Percentiles rank a stretch among this genome's conserved stretches.
Evolutionary conservation across 768 basidiomycete species (phyloP).

Genomic region (Crassisporium funariophilum): DNA sequence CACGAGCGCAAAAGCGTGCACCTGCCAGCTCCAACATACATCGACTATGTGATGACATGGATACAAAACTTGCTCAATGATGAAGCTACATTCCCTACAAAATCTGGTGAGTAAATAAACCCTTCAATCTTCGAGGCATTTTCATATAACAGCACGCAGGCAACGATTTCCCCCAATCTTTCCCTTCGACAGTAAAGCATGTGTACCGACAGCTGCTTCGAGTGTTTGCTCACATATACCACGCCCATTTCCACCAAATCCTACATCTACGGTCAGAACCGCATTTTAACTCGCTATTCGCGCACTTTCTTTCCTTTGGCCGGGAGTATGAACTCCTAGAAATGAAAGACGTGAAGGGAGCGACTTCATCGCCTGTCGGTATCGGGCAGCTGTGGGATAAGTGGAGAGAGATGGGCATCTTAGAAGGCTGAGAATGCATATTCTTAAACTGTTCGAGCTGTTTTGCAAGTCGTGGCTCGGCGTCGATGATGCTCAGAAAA

Average conservation of each 20-base stretch:
- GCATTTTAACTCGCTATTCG: conserved; percentile 97
- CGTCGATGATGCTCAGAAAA: not conserved
- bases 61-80: conserved; percentile 95
- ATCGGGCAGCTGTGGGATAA: conserved; percentile 83
- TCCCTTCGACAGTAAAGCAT: conserved; percentile 91
- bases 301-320: conserved; percentile 96
- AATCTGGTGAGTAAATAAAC: conserved; percentile 69
- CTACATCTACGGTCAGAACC: conserved; percentile 94
- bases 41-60: conserved; percentile 99
- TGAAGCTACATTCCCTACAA: conserved; percentile 91
- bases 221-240: conserved; percentile 97
- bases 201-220: conserved; percentile 96
- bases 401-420: conserved; percentile 88
- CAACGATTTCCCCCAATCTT: conserved; percentile 84
- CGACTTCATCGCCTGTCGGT: conserved; percentile 63
- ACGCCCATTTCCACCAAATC: conserved; percentile 90
- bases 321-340: conserved; percentile 93
- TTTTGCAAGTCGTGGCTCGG: conserved; percentile 1
- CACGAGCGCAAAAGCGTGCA: conserved; percentile 90
- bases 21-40: conserved; percentile 93
- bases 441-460: conserved; percentile 5
- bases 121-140: conserved; percentile 63
- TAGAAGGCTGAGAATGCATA: conserved; percentile 44
- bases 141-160: conserved; percentile 46
- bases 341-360: conserved; percentile 83